These are phyloP conservation scores for Xylaria sp. DNA, from an alignment of 2,329 filamentous ascomycete genomes.

Conservation along the genomic window DNA sequence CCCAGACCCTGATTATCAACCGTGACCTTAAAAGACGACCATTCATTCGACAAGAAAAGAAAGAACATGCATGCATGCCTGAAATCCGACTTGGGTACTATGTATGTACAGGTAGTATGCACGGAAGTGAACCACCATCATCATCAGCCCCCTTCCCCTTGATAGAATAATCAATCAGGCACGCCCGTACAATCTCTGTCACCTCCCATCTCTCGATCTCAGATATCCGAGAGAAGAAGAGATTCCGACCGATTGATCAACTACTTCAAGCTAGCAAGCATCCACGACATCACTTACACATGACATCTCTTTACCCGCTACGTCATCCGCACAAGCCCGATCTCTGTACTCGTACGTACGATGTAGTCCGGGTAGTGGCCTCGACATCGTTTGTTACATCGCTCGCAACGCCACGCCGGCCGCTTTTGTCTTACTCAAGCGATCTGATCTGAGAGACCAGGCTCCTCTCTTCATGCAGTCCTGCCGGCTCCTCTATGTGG, in stretches of 20 bases:
- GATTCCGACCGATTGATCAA: background rate
- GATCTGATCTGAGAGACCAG: background rate
- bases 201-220: conserved; percentile 11
- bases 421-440: background rate
- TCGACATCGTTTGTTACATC: conserved; percentile 7
- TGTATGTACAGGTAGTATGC: background rate
- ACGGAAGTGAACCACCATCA: background rate
- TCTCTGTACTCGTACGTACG: background rate
- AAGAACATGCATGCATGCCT: background rate
- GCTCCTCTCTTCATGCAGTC: too few species aligned
- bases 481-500: too few species aligned
- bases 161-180: background rate
- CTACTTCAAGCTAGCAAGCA: background rate
- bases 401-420: background rate
- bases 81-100: background rate
- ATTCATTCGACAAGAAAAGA: background rate
- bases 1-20: background rate
- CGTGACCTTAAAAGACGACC: background rate
- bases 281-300: background rate
- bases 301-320: background rate
- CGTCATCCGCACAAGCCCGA: conserved; percentile 13
- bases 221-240: conserved; percentile 12
- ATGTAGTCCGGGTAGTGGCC: conserved; percentile 1
- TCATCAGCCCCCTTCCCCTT: background rate
- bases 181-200: background rate